These are phyloP conservation scores for Trichoderma arundinaceum DNA, from an alignment of 2,329 filamentous ascomycete species.

Conservation along the genomic window DNA sequence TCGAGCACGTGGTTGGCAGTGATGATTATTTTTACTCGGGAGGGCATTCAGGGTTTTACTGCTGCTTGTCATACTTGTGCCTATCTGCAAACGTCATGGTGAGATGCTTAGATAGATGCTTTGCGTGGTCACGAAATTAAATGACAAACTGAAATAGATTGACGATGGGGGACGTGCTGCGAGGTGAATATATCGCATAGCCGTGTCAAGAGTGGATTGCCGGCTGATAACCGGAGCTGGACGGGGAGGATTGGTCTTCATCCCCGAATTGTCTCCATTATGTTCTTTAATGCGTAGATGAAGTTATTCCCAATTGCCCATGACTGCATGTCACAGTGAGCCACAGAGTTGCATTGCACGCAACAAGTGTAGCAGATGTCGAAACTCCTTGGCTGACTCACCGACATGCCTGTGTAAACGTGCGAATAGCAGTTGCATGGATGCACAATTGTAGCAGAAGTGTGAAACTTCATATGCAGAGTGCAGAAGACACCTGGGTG, in stretches of 20 bases:
- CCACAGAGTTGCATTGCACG: too few species aligned
- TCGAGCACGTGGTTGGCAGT: not conserved
- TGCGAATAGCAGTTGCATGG: too few species aligned
- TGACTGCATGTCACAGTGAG: too few species aligned
- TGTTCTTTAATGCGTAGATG: too few species aligned
- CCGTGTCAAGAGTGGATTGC: too few species aligned
- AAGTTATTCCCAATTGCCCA: too few species aligned
- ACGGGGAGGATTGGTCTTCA: not conserved
- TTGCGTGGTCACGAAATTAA: not conserved
- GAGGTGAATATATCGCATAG: not conserved
- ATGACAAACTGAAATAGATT: not conserved
- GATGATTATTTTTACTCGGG: not conserved
- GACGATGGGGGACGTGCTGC: not conserved
- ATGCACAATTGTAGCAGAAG: too few species aligned
- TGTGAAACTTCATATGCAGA: too few species aligned
- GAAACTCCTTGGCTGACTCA: too few species aligned
- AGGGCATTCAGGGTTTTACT: not conserved
- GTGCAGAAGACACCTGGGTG: too few species aligned
- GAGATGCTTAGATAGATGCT: not conserved
- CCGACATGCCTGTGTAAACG: too few species aligned
- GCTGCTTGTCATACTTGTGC: not conserved
- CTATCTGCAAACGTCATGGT: not conserved
- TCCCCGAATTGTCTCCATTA: constrained; percentile 3
- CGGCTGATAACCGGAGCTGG: not conserved
- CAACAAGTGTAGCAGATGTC: too few species aligned